A percentile compares a stretch with the other conserved stretches of the same genome.
These are phyloP conservation scores for Aspergillus fumigatiaffinis DNA, from an alignment of 2,329 filamentous ascomycete species.

Conservation along the genomic window DNA sequence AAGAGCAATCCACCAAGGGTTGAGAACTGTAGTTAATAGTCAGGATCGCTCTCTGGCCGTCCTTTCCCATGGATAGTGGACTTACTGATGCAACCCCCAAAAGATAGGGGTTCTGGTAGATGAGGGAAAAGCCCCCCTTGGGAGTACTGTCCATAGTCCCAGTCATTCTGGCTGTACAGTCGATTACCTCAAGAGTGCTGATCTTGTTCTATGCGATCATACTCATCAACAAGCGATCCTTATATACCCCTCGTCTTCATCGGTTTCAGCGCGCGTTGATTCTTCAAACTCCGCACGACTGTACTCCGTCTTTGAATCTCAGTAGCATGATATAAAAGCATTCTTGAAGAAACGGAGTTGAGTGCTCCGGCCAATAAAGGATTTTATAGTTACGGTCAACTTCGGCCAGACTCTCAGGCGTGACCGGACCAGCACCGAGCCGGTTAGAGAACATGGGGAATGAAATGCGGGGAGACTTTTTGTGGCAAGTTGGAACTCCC, in stretches of 20 bases:
- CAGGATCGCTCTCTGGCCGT: neutral
- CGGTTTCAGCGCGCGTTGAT: neutral
- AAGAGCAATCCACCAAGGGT: conserved; percentile 45
- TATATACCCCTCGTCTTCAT: neutral
- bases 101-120: conserved; percentile 42
- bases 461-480: neutral
- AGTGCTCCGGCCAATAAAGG: conserved; percentile 14
- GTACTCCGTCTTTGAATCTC: neutral
- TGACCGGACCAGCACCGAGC: neutral
- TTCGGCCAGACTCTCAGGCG: neutral
- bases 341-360: conserved; percentile 7
- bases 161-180: conserved; percentile 13
- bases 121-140: conserved; percentile 23
- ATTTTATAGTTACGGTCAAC: neutral
- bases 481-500: neutral
- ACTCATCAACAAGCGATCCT: neutral
- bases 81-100: conserved; percentile 44
- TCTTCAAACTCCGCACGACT: neutral
- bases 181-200: neutral
- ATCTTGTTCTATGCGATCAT: neutral
- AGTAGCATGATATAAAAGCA: neutral
- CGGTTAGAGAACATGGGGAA: neutral
- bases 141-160: conserved; percentile 9
- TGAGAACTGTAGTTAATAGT: conserved; percentile 29
- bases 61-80: neutral